phyloP scores from a whole-genome alignment of 495 filamentous ascomycete species.

The Haplographium delicatum region DNA sequence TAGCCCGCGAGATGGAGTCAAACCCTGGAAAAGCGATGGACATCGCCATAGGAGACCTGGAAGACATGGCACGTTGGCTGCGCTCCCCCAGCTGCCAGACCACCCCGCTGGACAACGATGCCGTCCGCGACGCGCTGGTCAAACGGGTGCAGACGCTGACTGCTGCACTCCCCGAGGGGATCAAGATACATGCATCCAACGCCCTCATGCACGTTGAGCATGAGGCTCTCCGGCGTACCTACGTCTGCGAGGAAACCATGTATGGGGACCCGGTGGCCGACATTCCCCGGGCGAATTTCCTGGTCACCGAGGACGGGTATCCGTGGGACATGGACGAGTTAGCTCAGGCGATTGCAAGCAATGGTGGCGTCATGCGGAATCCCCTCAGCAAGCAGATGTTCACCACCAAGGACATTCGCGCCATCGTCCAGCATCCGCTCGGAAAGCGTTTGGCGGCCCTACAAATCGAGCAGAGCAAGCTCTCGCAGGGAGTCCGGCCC shows the following conservation, averaged over 20 bases:
- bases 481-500: conserved; percentile 32
- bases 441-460: conserved; percentile 24
- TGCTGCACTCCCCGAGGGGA: conserved; percentile 7
- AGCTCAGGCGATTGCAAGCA: conserved; percentile 24
- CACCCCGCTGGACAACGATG: conserved; percentile 2
- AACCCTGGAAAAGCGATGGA: conserved; percentile 3
- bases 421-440: conserved; percentile 31
- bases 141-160: conserved; percentile 7
- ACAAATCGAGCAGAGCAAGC: conserved; percentile 30
- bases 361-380: conserved; percentile 30
- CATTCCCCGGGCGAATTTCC: conserved; percentile 26
- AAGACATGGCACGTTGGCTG: conserved; percentile 12
- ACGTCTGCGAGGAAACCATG: conserved; percentile 32
- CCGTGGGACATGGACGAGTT: conserved; percentile 39
- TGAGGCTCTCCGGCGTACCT: conserved; percentile 25
- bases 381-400: conserved; percentile 32
- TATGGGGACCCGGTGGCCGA: conserved; percentile 24
- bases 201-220: conserved; percentile 31
- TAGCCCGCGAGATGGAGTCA: conserved; percentile 4
- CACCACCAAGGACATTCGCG: conserved; percentile 25
- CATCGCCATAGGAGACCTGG: conserved; percentile 8
- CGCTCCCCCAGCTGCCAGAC: neutral
- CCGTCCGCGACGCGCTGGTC: conserved; percentile 13
- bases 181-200: neutral
- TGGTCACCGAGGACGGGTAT: conserved; percentile 31